phyloP scores from a whole-genome alignment of 768 basidiomycete species.

The Trametes punicea region DNA sequence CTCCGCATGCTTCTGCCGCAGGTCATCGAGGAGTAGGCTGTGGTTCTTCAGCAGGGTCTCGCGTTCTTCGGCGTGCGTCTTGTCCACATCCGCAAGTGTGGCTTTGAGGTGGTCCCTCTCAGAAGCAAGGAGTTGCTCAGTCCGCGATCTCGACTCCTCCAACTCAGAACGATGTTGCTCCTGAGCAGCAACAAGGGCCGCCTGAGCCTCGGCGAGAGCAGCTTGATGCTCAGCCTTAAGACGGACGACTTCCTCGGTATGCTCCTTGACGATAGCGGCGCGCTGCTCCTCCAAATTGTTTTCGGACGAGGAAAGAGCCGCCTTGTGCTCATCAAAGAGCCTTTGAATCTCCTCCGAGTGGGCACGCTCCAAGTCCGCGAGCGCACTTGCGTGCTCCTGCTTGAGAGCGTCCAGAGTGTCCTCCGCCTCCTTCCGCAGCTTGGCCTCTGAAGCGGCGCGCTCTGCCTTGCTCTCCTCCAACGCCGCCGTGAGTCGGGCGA shows the following conservation, averaged over 20 bases:
- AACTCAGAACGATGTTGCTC: constrained; percentile 30
- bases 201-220: constrained; percentile 29
- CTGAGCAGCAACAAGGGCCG: constrained; percentile 28
- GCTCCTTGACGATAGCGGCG: constrained; percentile 35
- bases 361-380: constrained; percentile 51
- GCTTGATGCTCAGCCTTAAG: constrained; percentile 45
- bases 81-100: constrained; percentile 42
- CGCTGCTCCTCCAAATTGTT: constrained; percentile 37
- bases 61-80: constrained; percentile 46
- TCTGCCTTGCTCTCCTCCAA: constrained; percentile 46
- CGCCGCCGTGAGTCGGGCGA: constrained; percentile 44
- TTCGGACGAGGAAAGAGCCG: constrained; percentile 31
- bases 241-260: constrained; percentile 36
- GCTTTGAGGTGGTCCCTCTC: constrained; percentile 46
- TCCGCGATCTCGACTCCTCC: constrained; percentile 35
- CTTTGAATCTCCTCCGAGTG: constrained; percentile 55
- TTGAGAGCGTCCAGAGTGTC: constrained; percentile 37
- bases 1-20: constrained; percentile 19
- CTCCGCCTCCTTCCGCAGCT: constrained; percentile 47
- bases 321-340: constrained; percentile 47
- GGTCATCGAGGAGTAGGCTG: constrained; percentile 28
- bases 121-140: constrained; percentile 36
- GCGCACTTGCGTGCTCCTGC: constrained; percentile 45
- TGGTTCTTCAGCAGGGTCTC: constrained; percentile 37
- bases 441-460: constrained; percentile 33